Evolutionary conservation across 495 filamentous ascomycete species (phyloP).

Genomic region (Schizothecium vesticola): DNA sequence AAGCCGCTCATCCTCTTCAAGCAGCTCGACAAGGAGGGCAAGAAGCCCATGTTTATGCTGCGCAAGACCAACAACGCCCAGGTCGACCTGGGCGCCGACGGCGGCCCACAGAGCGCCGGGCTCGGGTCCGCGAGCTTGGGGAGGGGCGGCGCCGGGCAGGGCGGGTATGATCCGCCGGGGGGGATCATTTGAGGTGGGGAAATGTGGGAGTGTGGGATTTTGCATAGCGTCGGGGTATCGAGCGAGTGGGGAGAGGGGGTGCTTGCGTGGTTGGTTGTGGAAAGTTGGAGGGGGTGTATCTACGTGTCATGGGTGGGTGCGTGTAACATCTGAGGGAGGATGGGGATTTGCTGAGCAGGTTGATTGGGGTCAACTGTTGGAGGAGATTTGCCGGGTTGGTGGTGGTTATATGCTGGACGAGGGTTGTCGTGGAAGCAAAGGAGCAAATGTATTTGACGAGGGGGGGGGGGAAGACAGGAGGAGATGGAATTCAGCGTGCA

Average conservation of each 20-base stretch:
- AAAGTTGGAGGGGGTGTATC: not conserved
- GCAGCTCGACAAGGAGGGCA: constrained; percentile 89
- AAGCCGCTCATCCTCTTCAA: constrained; percentile 95
- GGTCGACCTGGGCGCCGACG: constrained; percentile 27
- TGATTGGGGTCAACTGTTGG: too few relatives aligned
- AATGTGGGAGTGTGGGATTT: not conserved
- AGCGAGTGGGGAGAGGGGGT: not conserved
- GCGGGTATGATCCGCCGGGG: constrained; percentile 48
- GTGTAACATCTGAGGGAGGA: not conserved
- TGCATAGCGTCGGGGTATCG: not conserved
- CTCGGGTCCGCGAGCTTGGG: constrained; percentile 25
- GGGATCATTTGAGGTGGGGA: constrained; percentile 44
- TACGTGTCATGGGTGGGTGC: not conserved
- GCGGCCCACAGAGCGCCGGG: constrained; percentile 45
- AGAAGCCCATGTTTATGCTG: constrained; percentile 99
- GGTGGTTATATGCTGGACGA: not conserved
- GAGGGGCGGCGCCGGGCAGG: constrained; percentile 22
- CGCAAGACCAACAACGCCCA: constrained; percentile 56
- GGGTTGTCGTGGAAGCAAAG: not conserved
- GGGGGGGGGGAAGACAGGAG: not conserved
- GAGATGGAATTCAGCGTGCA: not conserved
- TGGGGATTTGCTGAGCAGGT: not conserved
- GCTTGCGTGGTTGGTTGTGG: not conserved
- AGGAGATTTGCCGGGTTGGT: not conserved
- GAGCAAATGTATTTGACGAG: not conserved